A percentile compares a stretch with the other conserved stretches of the same genome.
phyloP scores from a whole-genome alignment of 2,329 filamentous ascomycete genomes.

The Sclerotiophoma versabilis region DNA sequence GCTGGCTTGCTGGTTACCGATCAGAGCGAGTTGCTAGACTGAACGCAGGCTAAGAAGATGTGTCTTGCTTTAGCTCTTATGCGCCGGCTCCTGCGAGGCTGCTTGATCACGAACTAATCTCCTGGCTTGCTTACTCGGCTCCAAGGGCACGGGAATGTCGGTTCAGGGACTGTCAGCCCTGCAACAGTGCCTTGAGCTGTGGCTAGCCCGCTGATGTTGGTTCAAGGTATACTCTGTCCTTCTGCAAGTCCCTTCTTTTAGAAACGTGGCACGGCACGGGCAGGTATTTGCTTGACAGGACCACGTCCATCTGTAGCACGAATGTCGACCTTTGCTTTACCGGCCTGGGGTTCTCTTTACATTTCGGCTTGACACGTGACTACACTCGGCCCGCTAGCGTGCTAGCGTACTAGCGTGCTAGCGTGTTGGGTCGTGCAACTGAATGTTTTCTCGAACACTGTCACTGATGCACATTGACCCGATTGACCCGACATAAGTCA shows the following conservation, averaged over 20 bases:
- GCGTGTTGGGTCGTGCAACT: conserved; percentile 14
- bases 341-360: not conserved
- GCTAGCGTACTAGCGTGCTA: conserved; percentile 9
- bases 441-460: conserved; percentile 25
- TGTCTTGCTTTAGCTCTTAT: conserved; percentile 15
- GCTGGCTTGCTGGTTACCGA: conserved; percentile 9
- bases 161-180: conserved; percentile 23
- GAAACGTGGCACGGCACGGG: conserved; percentile 22
- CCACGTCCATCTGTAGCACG: not conserved
- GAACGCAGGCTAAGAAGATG: conserved; percentile 2
- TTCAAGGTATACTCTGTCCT: conserved; percentile 36
- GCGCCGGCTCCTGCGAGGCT: conserved; percentile 17
- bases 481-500: conserved; percentile 7
- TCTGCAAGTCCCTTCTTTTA: conserved; percentile 20
- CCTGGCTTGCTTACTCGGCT: conserved; percentile 13
- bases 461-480: not conserved
- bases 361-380: conserved; percentile 8
- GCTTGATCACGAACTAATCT: conserved; percentile 11
- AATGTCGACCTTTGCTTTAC: not conserved
- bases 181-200: not conserved
- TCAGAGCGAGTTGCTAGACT: conserved; percentile 14
- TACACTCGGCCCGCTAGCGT: conserved; percentile 19
- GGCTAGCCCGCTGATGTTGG: conserved; percentile 21
- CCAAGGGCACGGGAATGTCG: conserved; percentile 5
- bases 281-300: conserved; percentile 16